Evolutionary conservation across 345 rosid species (phyloP).

Genomic region (Cardiospermum halicacabum): DNA sequence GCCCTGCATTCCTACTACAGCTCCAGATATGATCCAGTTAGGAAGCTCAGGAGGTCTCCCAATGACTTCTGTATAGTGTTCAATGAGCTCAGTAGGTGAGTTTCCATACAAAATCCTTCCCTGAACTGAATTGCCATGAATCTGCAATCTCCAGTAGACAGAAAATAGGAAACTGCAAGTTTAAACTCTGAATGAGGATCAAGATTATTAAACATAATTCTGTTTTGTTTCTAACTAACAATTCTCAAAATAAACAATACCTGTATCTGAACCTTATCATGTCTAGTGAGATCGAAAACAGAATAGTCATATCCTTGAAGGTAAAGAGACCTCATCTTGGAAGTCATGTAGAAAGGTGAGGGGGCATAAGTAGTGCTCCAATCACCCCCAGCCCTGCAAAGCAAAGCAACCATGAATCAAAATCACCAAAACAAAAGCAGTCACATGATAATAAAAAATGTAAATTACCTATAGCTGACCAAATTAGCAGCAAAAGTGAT

Average conservation of each 20-base stretch:
- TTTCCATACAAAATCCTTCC: conserved; percentile 60
- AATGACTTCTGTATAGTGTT: conserved; percentile 45
- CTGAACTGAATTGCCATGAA: conserved; percentile 43
- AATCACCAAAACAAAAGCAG: not conserved
- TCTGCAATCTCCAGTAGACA: conserved; percentile 44
- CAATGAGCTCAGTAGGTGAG: conserved; percentile 59
- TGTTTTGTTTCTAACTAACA: too few species aligned
- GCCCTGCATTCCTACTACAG: conserved; percentile 80
- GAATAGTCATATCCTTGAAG: conserved; percentile 66
- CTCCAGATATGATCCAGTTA: conserved; percentile 75
- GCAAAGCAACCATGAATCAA: too few species aligned
- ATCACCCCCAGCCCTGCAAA: conserved; percentile 65
- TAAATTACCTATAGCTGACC: conserved; percentile 58
- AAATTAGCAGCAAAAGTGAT: conserved; percentile 67
- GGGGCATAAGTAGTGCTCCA: conserved; percentile 84
- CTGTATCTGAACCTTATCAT: conserved; percentile 65
- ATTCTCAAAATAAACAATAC: conserved; percentile 35
- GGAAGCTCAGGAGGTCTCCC: conserved; percentile 78
- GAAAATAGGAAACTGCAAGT: conserved; percentile 31
- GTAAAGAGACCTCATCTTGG: conserved; percentile 67
- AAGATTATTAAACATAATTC: too few species aligned
- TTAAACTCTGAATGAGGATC: conserved; percentile 21
- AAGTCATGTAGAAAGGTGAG: conserved; percentile 74
- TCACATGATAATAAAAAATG: not conserved
- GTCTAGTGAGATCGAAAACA: conserved; percentile 55